Conservation (phyloP, 169 alveolate species). For the Plasmodium falciparum region DNA sequence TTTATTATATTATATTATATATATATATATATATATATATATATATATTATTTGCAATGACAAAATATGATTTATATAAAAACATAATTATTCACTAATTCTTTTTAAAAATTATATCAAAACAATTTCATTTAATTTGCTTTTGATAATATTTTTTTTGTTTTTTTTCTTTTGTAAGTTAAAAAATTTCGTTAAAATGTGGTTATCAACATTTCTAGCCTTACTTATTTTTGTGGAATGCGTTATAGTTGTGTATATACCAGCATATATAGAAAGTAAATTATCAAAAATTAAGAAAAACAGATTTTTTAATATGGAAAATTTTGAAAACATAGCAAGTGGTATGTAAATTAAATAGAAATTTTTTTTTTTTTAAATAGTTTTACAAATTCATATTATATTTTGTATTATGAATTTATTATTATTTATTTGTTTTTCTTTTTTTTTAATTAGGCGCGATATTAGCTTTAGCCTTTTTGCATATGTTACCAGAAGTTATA, state of each 20-base stretch:
- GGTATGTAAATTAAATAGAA: slow-evolving; percentile 29
- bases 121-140: slow-evolving; percentile 1
- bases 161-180: slow-evolving; percentile 9
- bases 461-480: slow-evolving; percentile 67
- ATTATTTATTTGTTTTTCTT: background rate
- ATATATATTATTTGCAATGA: too few relatives aligned
- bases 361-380: background rate
- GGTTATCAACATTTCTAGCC: slow-evolving; percentile 48
- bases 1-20: too few relatives aligned
- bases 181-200: slow-evolving; percentile 58
- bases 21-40: too few relatives aligned
- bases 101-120: background rate
- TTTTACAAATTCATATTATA: slow-evolving; percentile 5
- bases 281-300: slow-evolving; percentile 36
- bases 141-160: slow-evolving; percentile 11
- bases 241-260: slow-evolving; percentile 57
- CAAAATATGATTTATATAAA: too few relatives aligned
- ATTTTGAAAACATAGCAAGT: slow-evolving; percentile 74
- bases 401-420: too few relatives aligned
- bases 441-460: slow-evolving; percentile 63
- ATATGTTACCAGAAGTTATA: slow-evolving; percentile 73
- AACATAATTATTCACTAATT: too few relatives aligned
- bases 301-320: slow-evolving; percentile 52
- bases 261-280: slow-evolving; percentile 39
- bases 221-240: slow-evolving; percentile 61